Evolutionary conservation across 2,329 filamentous ascomycete genomes (phyloP), one percentile per base, ranked within the genome.

Genomic region (Camptophora hylomeconis): DNA sequence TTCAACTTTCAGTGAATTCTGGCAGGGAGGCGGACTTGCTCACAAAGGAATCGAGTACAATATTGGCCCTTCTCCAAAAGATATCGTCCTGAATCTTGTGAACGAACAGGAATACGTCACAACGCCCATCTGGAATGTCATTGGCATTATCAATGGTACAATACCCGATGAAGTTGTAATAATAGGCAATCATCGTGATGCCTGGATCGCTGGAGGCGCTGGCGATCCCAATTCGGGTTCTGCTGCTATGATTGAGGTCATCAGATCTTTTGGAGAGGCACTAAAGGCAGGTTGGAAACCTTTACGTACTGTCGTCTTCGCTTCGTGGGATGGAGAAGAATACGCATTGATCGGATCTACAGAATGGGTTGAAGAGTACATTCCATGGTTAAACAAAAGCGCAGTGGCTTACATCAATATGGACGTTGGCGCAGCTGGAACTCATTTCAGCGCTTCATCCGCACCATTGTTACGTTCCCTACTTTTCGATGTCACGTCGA

Each of bases 11-110:
- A 76, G 75, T 46, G 60, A 72, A 33, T 67, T 61, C 42, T 92
- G 84, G 83, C 64, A 69, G 30, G 74, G 74, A 32, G 67, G 77
- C 8, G 83, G 81, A 0, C 67, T 93, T 3, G 32, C 59, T n/a
- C 71, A 83, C 59, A 82, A 82, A 50, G 81, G 80, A 22, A 76
- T 92, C 10, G 53, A 83, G 8, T 93, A 93, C 58, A 80, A 83
- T 50, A 71, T 92, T 33, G 84, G 84, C 1, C 84, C 84, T 1
- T 77, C 82, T 0, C 81, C 86, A 0, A 70, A 80, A 10, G 23
- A 36, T 13, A 56, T 87, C 2, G 71, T 72, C 1, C 59, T 89
- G 31, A 82, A 84, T 47, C 65, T 81, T 21, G 65, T 69, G 46
- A 93, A 87, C 45, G 63, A 83, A 45, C 82, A 92, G 40, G 33